Percentiles rank a stretch among this genome's conserved stretches.
Evolutionary conservation across 805 yeast species (phyloP).

Genomic region (Suhomyces pyralidae): DNA sequence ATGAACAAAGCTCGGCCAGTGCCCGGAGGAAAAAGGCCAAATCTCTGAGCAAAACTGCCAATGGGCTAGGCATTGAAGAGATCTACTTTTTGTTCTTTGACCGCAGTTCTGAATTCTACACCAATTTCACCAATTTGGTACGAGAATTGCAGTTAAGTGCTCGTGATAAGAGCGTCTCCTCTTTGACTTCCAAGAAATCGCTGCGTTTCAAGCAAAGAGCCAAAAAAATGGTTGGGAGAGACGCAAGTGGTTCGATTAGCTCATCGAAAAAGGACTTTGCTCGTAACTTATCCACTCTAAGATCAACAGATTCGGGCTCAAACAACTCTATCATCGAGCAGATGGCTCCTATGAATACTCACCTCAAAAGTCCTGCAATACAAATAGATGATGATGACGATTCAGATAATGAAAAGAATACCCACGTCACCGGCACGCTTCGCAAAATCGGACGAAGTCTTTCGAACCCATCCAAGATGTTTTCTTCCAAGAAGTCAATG

Average conservation of each 20-base stretch:
- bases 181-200: constrained; percentile 1
- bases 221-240: constrained; percentile 6
- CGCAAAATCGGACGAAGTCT: constrained; percentile 18
- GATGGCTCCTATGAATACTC: constrained; percentile 10
- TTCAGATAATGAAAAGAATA: background rate
- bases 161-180: constrained; percentile 4
- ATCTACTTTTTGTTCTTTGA: constrained; percentile 67
- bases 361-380: constrained; percentile 1
- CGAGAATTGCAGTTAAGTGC: constrained; percentile 8
- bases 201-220: constrained; percentile 7
- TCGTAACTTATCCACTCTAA: constrained; percentile 16
- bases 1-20: background rate
- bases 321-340: constrained; percentile 14
- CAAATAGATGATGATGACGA: background rate
- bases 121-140: constrained; percentile 34
- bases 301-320: background rate
- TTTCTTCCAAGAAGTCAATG: constrained; percentile 7
- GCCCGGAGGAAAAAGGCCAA: constrained; percentile 3
- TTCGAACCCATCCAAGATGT: constrained; percentile 17
- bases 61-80: constrained; percentile 46
- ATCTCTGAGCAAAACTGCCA: background rate
- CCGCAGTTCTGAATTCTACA: constrained; percentile 42
- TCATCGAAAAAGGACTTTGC: background rate
- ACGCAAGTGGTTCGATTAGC: background rate
- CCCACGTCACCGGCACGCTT: constrained; percentile 2